Conservation (phyloP, 306 rosid genomes). For the Luffa acutangula region DNA sequence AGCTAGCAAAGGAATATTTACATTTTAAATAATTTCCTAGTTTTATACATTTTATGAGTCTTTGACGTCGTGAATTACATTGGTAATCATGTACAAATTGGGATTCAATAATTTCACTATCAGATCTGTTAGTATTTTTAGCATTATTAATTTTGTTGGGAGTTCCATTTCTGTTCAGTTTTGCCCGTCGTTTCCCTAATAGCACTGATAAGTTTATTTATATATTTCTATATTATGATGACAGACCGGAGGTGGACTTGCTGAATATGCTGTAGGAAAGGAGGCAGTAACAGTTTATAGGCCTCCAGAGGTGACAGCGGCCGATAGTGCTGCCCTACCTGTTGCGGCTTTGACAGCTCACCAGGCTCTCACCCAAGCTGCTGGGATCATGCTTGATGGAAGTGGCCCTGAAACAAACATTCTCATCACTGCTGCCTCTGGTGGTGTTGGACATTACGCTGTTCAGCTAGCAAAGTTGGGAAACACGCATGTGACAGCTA, state of each 20-base stretch:
- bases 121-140: not conserved
- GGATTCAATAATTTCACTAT: not conserved
- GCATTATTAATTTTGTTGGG: not conserved
- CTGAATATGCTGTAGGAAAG: slow-evolving; percentile 36
- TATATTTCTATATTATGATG: slow-evolving; percentile 1
- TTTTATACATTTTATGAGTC: not conserved
- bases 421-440: slow-evolving; percentile 47
- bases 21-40: not conserved
- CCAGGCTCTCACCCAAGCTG: slow-evolving; percentile 48
- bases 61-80: not conserved
- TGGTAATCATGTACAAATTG: not conserved
- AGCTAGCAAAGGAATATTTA: not conserved
- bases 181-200: no score
- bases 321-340: slow-evolving; percentile 47
- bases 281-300: slow-evolving; percentile 34
- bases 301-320: slow-evolving; percentile 52
- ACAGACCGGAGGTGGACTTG: slow-evolving; percentile 67
- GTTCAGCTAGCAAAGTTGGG: slow-evolving; percentile 67
- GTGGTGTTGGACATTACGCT: slow-evolving; percentile 48
- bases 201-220: no score
- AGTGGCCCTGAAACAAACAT: slow-evolving; percentile 36
- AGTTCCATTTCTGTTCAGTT: not conserved
- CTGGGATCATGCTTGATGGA: slow-evolving; percentile 55
- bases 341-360: slow-evolving; percentile 54
- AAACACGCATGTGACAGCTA: slow-evolving; percentile 50